Evolutionary conservation across 2,329 filamentous ascomycete genomes (phyloP).

Genomic region (Hymenoscyphus salicellus): DNA sequence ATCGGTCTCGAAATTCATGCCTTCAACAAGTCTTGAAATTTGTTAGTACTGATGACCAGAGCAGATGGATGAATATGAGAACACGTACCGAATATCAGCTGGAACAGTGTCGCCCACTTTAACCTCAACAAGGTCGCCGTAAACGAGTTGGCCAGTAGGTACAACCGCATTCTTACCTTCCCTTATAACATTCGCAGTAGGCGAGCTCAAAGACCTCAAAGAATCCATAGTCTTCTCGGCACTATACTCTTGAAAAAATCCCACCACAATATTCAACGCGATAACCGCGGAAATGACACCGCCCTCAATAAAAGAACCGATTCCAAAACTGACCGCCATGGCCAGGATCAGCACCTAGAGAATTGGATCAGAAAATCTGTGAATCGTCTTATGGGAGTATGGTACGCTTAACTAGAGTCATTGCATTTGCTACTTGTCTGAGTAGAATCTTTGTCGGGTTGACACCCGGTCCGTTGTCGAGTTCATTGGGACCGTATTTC

Average conservation of each 20-base stretch:
- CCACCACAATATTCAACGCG: constrained; percentile 55
- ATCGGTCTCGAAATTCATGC: constrained; percentile 56
- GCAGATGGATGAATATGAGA: no score
- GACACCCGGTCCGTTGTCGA: constrained; percentile 59
- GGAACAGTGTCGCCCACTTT: constrained; percentile 47
- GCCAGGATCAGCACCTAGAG: constrained; percentile 52
- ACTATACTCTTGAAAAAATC: constrained; percentile 52
- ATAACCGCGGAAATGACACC: constrained; percentile 58
- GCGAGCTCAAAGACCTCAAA: constrained; percentile 48
- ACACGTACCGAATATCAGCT: constrained; percentile 39
- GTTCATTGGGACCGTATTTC: constrained; percentile 59
- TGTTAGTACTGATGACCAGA: constrained; percentile 15
- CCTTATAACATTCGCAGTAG: constrained; percentile 49
- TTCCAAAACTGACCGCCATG: constrained; percentile 57
- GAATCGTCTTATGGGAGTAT: constrained; percentile 7
- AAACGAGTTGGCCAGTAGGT: constrained; percentile 52
- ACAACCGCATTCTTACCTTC: constrained; percentile 49
- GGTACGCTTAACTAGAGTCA: constrained; percentile 52
- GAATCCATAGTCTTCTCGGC: constrained; percentile 55
- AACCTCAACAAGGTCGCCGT: constrained; percentile 56
- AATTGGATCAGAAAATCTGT: constrained; percentile 33
- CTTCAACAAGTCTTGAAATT: constrained; percentile 44
- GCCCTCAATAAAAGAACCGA: constrained; percentile 58
- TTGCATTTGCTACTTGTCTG: constrained; percentile 64
- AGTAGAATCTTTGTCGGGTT: constrained; percentile 62